Evolutionary conservation across 2,329 filamentous ascomycete species (phyloP).

Genomic region (Diaporthe capsici): DNA sequence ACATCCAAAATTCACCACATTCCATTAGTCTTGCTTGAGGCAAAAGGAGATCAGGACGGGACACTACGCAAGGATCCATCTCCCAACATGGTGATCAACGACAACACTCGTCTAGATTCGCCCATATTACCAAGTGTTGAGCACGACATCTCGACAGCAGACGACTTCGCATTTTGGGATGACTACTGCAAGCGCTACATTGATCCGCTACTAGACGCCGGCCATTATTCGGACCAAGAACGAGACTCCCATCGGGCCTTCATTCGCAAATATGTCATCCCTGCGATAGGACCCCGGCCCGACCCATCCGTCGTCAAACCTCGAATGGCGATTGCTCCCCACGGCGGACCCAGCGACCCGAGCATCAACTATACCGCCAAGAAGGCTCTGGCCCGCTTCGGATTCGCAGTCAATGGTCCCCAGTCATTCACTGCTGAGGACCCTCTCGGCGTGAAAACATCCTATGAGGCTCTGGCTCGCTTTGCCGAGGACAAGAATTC

Average conservation of each 20-base stretch:
- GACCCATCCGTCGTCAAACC: neutral
- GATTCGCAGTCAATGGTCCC: neutral
- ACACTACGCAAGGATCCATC: neutral
- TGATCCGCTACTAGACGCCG: neutral
- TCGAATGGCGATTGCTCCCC: neutral
- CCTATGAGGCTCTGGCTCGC: neutral
- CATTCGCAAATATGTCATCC: neutral
- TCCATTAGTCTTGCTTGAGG: neutral
- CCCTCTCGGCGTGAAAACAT: neutral
- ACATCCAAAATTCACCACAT: too few species aligned
- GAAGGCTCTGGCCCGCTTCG: neutral
- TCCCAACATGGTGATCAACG: neutral
- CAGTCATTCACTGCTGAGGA: neutral
- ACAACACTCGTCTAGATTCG: neutral
- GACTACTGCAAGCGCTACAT: neutral
- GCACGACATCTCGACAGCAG: neutral
- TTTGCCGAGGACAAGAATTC: neutral
- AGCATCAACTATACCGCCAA: neutral
- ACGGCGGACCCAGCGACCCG: neutral
- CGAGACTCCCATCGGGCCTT: neutral
- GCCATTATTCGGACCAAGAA: neutral
- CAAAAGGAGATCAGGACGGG: neutral
- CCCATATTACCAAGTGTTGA: neutral
- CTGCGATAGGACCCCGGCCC: neutral
- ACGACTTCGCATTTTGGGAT: conserved; percentile 4